A percentile compares a stretch with the other conserved stretches of the same genome.
Conservation (phyloP, 768 basidiomycete genomes). For the Tricholoma sp. region DNA sequence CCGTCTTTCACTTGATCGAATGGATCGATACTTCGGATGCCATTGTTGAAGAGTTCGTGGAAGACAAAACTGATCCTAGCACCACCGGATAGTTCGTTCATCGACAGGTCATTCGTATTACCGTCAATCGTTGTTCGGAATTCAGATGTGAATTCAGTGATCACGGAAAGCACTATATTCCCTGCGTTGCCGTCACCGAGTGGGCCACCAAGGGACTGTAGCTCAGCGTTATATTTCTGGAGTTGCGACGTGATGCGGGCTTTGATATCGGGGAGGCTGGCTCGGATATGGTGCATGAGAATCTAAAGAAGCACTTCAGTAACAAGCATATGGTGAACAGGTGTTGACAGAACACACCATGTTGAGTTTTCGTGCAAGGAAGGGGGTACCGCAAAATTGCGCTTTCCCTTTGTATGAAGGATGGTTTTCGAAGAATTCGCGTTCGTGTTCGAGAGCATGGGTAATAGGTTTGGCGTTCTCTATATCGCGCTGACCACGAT, state of each 20-base stretch:
- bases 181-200: conserved; percentile 82
- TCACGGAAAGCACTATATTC: conserved; percentile 92
- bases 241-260: conserved; percentile 88
- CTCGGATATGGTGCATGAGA: conserved; percentile 98
- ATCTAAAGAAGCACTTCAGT: conserved; percentile 47
- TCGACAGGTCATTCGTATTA: conserved; percentile 89
- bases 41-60: conserved; percentile 97
- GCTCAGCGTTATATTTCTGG: conserved; percentile 82
- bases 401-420: conserved; percentile 90
- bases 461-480: conserved; percentile 83
- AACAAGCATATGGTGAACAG: not conserved
- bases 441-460: conserved; percentile 83
- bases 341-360: conserved; percentile 49
- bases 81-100: conserved; percentile 98
- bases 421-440: conserved; percentile 93
- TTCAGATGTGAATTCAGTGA: conserved; percentile 96
- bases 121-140: conserved; percentile 98
- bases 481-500: conserved; percentile 97
- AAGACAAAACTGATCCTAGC: conserved; percentile 99
- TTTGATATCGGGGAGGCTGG: conserved; percentile 98
- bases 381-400: conserved; percentile 96
- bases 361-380: conserved; percentile 91
- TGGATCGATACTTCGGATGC: conserved; percentile 93
- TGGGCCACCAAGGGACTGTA: conserved; percentile 80
- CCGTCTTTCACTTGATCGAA: conserved; percentile 99